Base-by-base conservation (phyloP, 2,329 filamentous ascomycete species). In the Aspergillus ibericus region DNA sequence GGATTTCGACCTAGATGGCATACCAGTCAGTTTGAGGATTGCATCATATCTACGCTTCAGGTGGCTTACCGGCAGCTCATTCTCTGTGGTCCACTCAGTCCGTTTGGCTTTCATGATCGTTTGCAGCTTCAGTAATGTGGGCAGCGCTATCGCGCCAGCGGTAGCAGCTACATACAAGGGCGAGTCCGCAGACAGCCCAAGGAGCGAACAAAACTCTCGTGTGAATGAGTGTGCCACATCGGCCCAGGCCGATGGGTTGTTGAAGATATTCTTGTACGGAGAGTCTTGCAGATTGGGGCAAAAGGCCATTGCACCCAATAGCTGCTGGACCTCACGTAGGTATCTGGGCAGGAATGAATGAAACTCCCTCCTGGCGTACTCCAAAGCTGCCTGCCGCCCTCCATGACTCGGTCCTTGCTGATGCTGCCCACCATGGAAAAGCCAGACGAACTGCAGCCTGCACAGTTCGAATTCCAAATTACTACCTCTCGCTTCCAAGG, bases 401-500 rank as follows among this genome's bases (percentile, higher is more conserved):
- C 65, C 59, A 0, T 70, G 49, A 25, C 72, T 66, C 4, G 67
- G 67, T 2, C 75, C 76, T 50, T 83, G 79, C 48, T 84, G 81
- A 8, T 85, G 81, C 0, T 86, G 77, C 9, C 85, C 83, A 0
- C 88, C 88, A 62, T 89, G 86, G 75, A 96, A 96, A 1, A 97
- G 83, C 84, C 91, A 93, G 34, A 98, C 84, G 68, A 91, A 99
- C 66, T 96, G 92, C 16, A 98, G 81, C 64, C 92, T 90, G 77
- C 88, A 91, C 2, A 99, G 86, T 70, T 99, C 93, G 63, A 98
- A 99, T 72, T 98, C 93, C 2, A 99, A 84, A 67, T 96, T 96
- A 69, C 92, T 96, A 3, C 93, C 93, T 49, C 92, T 85, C 4
- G 85, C 83, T 69, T 96, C 92, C 2, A 99, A 82, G 25, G 87